Conservation (phyloP, 2,329 filamentous ascomycete genomes). For the Graphilbum ipis-grandicollis region DNA sequence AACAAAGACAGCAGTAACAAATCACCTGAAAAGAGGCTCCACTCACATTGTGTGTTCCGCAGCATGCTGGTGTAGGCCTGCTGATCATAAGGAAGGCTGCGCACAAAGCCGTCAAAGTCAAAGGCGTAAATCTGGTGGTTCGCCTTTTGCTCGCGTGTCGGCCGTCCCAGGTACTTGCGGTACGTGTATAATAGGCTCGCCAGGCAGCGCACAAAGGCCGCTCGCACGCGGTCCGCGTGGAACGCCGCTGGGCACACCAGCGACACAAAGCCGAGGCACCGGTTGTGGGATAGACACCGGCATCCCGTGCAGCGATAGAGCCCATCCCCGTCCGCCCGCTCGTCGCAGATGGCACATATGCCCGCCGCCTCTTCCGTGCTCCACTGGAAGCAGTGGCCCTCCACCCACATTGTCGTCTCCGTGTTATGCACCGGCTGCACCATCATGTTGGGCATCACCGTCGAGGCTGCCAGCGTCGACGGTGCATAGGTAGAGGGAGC, state of each 20-base stretch:
- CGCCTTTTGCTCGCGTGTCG: constrained; percentile 41
- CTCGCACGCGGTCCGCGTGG: constrained; percentile 41
- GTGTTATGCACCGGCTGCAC: constrained; percentile 65
- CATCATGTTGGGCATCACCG: constrained; percentile 72
- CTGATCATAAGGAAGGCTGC: constrained; percentile 46
- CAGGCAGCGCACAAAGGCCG: constrained; percentile 46
- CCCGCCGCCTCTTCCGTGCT: constrained; percentile 38
- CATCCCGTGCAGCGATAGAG: constrained; percentile 60
- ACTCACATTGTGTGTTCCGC: constrained; percentile 45
- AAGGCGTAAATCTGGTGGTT: constrained; percentile 44
- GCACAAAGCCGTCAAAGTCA: constrained; percentile 48
- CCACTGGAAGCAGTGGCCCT: constrained; percentile 67
- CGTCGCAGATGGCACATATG: constrained; percentile 58
- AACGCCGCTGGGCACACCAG: constrained; percentile 48
- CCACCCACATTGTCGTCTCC: constrained; percentile 66
- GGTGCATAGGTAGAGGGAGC: constrained; percentile 72
- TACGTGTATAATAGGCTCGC: constrained; percentile 52
- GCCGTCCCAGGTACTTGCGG: constrained; percentile 42
- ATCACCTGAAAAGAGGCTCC: too few species aligned
- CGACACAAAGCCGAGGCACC: constrained; percentile 44
- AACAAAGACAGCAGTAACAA: background rate
- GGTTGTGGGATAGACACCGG: constrained; percentile 34
- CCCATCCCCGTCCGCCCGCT: constrained; percentile 53
- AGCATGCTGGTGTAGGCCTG: constrained; percentile 47
- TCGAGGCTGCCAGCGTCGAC: constrained; percentile 72